Percentiles rank a stretch among this genome's conserved stretches.
Evolutionary conservation across 2,329 filamentous ascomycete genomes (phyloP).

Genomic region (Elsinoe australis): DNA sequence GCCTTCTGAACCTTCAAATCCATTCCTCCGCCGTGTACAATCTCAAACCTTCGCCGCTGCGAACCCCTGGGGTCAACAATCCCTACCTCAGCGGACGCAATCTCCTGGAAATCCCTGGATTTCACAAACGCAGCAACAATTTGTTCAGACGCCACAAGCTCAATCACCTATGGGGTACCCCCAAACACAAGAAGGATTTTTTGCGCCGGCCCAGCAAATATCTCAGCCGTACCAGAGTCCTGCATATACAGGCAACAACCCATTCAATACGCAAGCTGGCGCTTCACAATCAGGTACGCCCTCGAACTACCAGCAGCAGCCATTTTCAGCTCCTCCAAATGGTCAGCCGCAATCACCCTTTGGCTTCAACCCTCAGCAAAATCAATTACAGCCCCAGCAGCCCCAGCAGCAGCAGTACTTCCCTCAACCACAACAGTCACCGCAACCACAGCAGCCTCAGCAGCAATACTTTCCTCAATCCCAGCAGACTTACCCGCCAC

Average conservation of each 20-base stretch:
- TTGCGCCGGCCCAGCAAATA: conserved; percentile 24
- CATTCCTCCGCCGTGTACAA: conserved; percentile 37
- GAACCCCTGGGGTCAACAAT: conserved; percentile 20
- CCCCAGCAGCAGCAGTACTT: conserved; percentile 33
- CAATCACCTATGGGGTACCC: conserved; percentile 26
- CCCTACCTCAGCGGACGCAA: conserved; percentile 17
- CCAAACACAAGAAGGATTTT: conserved; percentile 26
- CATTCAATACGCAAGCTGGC: conserved; percentile 21
- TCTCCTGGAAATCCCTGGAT: conserved; percentile 24
- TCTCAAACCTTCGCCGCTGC: conserved; percentile 38
- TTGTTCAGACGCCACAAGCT: conserved; percentile 30
- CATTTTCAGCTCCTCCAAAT: conserved; percentile 24
- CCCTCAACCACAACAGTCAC: conserved; percentile 26
- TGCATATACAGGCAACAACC: conserved; percentile 10
- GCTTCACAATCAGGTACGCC: conserved; percentile 28
- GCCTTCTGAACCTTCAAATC: conserved; percentile 27
- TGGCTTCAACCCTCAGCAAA: conserved; percentile 28
- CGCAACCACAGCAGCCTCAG: conserved; percentile 35
- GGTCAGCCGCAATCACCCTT: conserved; percentile 27
- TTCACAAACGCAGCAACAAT: conserved; percentile 33
- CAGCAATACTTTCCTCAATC: conserved; percentile 22
- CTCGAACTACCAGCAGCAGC: conserved; percentile 25
- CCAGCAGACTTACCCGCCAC: conserved; percentile 23
- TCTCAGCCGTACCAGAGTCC: conserved; percentile 19
- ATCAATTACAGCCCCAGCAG: conserved; percentile 30